phyloP scores from a whole-genome alignment of 164 flowering plant genomes.

The Vitis labrusca region DNA sequence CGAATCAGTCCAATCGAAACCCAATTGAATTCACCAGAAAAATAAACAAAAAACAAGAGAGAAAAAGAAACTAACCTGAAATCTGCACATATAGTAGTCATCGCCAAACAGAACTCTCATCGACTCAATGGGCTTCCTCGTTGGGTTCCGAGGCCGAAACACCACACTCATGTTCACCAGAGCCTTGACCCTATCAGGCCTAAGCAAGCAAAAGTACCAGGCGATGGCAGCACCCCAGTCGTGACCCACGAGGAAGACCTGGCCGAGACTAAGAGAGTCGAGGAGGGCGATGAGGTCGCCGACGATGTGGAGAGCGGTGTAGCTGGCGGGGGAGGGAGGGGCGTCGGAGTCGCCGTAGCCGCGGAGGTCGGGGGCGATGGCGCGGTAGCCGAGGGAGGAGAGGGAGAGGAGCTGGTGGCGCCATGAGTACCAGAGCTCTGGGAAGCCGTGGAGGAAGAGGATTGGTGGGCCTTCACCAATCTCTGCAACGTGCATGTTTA shows the following conservation, averaged over 20 bases:
- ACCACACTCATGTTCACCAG: conserved; percentile 54
- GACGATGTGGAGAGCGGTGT: conserved; percentile 54
- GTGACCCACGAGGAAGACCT: conserved; percentile 66
- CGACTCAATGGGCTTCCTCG: conserved; percentile 30
- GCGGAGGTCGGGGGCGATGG: conserved; percentile 76
- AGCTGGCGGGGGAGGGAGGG: conserved; percentile 40
- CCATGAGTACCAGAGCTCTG: conserved; percentile 72
- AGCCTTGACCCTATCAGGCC: conserved; percentile 66
- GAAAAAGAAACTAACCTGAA: conserved; percentile 41
- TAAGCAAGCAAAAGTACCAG: conserved; percentile 57
- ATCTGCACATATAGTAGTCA: conserved; percentile 66
- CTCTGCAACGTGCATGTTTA: conserved; percentile 58
- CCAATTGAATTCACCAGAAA: not conserved
- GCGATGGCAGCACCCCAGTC: conserved; percentile 76
- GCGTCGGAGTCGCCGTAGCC: conserved; percentile 81
- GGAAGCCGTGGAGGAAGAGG: conserved; percentile 72
- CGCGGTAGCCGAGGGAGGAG: conserved; percentile 52
- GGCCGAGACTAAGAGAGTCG: conserved; percentile 48
- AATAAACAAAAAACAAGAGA: not conserved
- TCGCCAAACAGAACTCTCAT: conserved; percentile 48
- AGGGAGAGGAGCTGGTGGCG: conserved; percentile 62
- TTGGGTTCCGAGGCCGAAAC: conserved; percentile 43
- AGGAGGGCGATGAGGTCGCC: conserved; percentile 69
- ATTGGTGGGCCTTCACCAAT: conserved; percentile 50
- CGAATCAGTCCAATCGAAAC: not conserved